Evolutionary conservation across 1,139 yeast species (phyloP).

Genomic region (Blastobotrys persicus): DNA sequence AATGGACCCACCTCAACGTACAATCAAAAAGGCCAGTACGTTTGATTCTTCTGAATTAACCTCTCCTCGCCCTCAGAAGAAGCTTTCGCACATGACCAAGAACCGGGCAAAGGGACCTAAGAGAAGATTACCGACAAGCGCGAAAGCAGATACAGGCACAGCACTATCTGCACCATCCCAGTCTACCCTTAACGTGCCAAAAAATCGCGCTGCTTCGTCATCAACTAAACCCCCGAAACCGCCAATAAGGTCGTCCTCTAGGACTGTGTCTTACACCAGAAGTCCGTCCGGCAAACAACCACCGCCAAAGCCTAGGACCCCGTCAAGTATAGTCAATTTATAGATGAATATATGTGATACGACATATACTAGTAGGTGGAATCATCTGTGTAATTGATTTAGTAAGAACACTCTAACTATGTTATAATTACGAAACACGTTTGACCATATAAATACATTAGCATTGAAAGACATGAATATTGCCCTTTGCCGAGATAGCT

Average conservation of each 20-base stretch:
- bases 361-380: not conserved
- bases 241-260: slow-evolving; percentile 31
- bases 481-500: slow-evolving; percentile 25
- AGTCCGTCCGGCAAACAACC: slow-evolving; percentile 10
- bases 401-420: no score
- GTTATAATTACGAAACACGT: no score
- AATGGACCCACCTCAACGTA: slow-evolving; percentile 12
- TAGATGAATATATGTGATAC: not conserved
- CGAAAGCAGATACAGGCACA: slow-evolving; percentile 24
- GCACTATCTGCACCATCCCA: not conserved
- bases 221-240: slow-evolving; percentile 20
- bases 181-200: slow-evolving; percentile 1
- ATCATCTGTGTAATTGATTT: slow-evolving; percentile 4
- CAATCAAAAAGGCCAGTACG: slow-evolving; percentile 32
- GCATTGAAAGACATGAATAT: slow-evolving; percentile 20
- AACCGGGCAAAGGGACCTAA: slow-evolving; percentile 71
- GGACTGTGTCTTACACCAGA: slow-evolving; percentile 22
- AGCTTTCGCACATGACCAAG: slow-evolving; percentile 59
- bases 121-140: slow-evolving; percentile 58
- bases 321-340: slow-evolving; percentile 18
- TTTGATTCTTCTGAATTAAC: slow-evolving; percentile 30
- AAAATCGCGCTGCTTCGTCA: slow-evolving; percentile 1
- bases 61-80: slow-evolving; percentile 22
- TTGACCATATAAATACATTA: slow-evolving; percentile 11
- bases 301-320: slow-evolving; percentile 24